Percentiles rank a stretch among this genome's conserved stretches.
These are phyloP conservation scores for Davidsoniella neocaledoniae DNA, from an alignment of 2,329 filamentous ascomycete species.

Conservation along the genomic window DNA sequence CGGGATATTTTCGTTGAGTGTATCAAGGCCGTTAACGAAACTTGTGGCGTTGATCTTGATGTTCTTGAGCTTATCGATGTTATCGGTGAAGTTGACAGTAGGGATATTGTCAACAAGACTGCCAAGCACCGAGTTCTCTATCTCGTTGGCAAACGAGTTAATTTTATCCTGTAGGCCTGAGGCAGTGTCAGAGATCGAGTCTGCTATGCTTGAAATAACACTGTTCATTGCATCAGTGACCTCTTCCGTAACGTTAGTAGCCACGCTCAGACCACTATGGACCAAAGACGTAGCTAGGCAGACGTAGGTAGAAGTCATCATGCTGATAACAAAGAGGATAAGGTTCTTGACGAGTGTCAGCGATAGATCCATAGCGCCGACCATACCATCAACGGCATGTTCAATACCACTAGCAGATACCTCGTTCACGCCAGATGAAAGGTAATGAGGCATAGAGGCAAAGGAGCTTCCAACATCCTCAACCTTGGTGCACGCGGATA, in stretches of 20 bases:
- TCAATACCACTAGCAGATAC: constrained; percentile 67
- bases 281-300: constrained; percentile 78
- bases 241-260: constrained; percentile 34
- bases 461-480: constrained; percentile 87
- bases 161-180: constrained; percentile 31
- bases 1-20: constrained; percentile 65
- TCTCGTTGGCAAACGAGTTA: constrained; percentile 29
- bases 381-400: constrained; percentile 62
- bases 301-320: constrained; percentile 76
- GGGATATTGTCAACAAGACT: constrained; percentile 30
- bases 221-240: constrained; percentile 32
- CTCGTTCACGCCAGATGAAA: constrained; percentile 75
- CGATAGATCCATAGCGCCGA: constrained; percentile 60
- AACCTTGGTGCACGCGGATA: constrained; percentile 79
- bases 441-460: constrained; percentile 96
- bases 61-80: constrained; percentile 49
- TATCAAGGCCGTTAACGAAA: constrained; percentile 50
- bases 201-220: constrained; percentile 38
- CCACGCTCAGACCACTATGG: constrained; percentile 59
- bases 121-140: constrained; percentile 31
- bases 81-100: constrained; percentile 45
- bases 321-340: constrained; percentile 80
- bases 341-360: constrained; percentile 74
- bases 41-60: constrained; percentile 51
- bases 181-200: constrained; percentile 40